Evolutionary conservation across 805 yeast species (phyloP), one percentile per base, ranked within the genome.

Genomic region (Tetrapisispora taiwanensis): DNA sequence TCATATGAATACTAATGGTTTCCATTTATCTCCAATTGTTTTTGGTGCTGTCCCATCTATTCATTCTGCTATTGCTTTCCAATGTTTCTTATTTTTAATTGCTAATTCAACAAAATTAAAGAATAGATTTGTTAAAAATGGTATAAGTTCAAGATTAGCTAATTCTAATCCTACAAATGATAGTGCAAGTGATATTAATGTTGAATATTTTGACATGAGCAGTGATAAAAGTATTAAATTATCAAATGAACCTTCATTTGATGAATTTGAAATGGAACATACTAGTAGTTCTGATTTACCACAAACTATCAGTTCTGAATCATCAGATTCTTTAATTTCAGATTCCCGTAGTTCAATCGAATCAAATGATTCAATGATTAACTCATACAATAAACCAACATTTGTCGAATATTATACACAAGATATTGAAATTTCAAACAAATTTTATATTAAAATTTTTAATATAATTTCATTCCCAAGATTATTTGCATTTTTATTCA

Each of bases 41-140:
- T 81, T 81, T 66, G 86, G 83, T 24, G 79, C 78, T 1, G 70
- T 75, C 24, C 82, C 81, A 0, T 74, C 84, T 1, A 57, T 79
- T 39, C 86, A 80, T 56, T 71, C 79, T 3, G 81, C 85, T 19
- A 78, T 78, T 76, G 83, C 84, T 0, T 71, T 76, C 46, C 73
- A 69, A 46, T 53, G 71, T 40, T 66, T 65, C 51, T 42, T 72
- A 39, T 69, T 69, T 46, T 72, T 74, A 48, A 63, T 72, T 45
- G 72, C 68, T 46, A 54, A 63, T 28, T 56, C 64, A 1, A 47
- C 55, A 8, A 38, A 50, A 37, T 50, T 50, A 42, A 59, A 52
- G 48, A 52, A 48, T 45, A 48, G 60, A 46, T 55, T 53, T 39
- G 38, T 30, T 10, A 36, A 18, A 34, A 18, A 15, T 10, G n/a